Evolutionary conservation across 495 filamentous ascomycete genomes (phyloP), one percentile per base, ranked within the genome.

Genomic region (Aspergillus carlsbadensis): DNA sequence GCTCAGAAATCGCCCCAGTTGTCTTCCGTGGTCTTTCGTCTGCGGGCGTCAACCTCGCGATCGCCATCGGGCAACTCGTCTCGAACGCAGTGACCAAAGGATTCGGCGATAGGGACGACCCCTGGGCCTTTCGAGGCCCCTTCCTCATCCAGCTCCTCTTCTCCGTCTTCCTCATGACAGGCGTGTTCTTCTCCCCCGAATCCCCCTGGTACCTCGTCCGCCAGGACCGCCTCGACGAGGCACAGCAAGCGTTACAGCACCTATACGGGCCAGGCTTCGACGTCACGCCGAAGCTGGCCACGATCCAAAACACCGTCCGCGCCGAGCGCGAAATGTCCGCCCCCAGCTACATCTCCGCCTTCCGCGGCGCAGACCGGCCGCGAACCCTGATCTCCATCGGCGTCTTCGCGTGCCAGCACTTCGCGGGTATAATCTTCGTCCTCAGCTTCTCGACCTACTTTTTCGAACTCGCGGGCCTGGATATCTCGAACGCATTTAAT

Each of bases 371-470:
- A 8, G 26, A 29, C 26, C 26, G 26, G 3, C 3, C 8, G 3
- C 26, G 26, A 3, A 29, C 78, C 10, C 48, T 72, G 53, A 79
- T 80, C 42, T 66, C 70, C 33, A 70, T 72, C 29, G 63, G 66
- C 41, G 70, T 75, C 44, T 81, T 74, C 60, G 56, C 70, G 50
- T 62, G 63, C 1, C 81, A 85, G 57, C 77, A 67, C 34, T 39
- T 73, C 22, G 61, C 64, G 2, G 70, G 72, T 2, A 69, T 58
- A 21, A 50, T 54, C 36, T 63, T 68, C 34, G 64, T 69, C 18
- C 57, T 66, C 40, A 79, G 79, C 35, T 85, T 83, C 50, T 79
- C 80, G 0, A 87, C 83, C 1, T 85, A 84, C 43, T 86, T 89
- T 70, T 87, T 86, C 65, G 71, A 78, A 49, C 78, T 81, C 47